Evolutionary conservation across 192 early-diverging fungal species (phyloP).

Genomic region (Pilobolus umbonatus): DNA sequence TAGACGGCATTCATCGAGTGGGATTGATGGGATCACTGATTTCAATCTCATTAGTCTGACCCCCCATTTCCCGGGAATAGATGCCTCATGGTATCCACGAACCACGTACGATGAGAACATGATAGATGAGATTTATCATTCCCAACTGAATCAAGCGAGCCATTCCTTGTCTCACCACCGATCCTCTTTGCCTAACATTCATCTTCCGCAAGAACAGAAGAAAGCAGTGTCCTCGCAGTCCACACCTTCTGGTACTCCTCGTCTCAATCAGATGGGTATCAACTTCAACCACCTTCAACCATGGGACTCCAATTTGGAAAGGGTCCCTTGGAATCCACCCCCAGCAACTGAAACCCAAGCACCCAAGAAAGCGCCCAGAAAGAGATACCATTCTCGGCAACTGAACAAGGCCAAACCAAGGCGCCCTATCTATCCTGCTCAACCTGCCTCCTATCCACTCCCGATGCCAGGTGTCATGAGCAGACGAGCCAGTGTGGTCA

Average conservation of each 20-base stretch:
- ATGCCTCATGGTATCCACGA: too few species aligned
- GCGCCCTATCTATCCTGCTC: too few species aligned
- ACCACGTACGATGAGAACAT: too few species aligned
- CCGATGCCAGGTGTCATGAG: background rate
- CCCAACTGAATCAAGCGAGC: background rate
- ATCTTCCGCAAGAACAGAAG: constrained; percentile 1
- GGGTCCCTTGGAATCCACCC: background rate
- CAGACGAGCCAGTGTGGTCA: background rate
- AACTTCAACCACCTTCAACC: too few species aligned
- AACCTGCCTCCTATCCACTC: background rate
- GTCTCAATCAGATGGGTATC: too few species aligned
- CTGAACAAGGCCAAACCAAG: background rate
- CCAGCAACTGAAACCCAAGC: background rate
- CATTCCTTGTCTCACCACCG: constrained; percentile 5
- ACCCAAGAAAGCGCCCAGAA: background rate
- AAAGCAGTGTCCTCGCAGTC: background rate
- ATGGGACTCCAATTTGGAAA: too few species aligned
- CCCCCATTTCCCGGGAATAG: background rate
- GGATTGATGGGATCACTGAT: constrained; percentile 1
- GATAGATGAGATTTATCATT: background rate
- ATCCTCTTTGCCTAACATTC: constrained; percentile 15
- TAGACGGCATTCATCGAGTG: constrained; percentile 5
- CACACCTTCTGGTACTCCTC: background rate
- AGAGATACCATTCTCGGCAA: background rate
- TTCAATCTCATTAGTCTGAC: constrained; percentile 1